Conservation (phyloP, 2,329 filamentous ascomycete species). For the Botrytis elliptica region DNA sequence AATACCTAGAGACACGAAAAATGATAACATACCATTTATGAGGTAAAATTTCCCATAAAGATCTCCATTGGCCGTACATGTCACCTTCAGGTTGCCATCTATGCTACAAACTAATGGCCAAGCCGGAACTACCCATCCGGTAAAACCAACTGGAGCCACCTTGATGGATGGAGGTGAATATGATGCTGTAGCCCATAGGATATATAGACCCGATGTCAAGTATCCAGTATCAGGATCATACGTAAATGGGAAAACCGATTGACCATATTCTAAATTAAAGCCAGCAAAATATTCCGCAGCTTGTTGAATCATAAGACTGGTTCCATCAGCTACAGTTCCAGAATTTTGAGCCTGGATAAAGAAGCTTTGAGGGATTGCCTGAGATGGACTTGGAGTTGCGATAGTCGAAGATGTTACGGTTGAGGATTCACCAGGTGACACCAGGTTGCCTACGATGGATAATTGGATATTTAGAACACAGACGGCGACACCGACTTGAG, state of each 20-base stretch:
- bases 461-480: neutral
- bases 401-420: neutral
- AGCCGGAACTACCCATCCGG: conserved; percentile 1
- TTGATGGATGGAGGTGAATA: neutral
- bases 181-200: conserved; percentile 1
- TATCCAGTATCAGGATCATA: conserved; percentile 1
- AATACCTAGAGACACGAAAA: neutral
- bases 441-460: neutral
- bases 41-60: conserved; percentile 1
- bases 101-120: conserved; percentile 6
- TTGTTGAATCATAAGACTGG: neutral
- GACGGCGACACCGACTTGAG: conserved; percentile 2
- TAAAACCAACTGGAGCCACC: neutral
- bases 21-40: conserved; percentile 5
- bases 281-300: conserved; percentile 8
- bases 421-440: neutral
- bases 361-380: neutral
- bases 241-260: neutral
- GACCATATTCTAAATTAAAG: neutral
- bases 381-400: neutral
- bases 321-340: neutral
- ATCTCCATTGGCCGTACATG: conserved; percentile 1
- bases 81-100: conserved; percentile 4
- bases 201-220: neutral
- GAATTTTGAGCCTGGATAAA: neutral